Base-by-base conservation (phyloP, 345 rosid species). In the Conringia planisiliqua region DNA sequence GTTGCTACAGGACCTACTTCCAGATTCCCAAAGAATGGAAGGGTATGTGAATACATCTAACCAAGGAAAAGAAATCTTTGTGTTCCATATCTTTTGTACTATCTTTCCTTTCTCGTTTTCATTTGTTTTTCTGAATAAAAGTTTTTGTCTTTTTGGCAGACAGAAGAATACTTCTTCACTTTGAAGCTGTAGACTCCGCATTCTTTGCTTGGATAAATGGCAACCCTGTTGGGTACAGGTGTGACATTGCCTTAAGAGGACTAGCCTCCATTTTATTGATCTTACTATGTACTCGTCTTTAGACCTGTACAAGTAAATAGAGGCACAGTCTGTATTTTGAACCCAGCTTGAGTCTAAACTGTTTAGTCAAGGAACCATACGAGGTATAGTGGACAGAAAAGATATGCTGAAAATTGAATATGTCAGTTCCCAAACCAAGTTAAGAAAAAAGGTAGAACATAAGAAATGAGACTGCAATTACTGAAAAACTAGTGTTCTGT, bases 141-240 rank as follows among this genome's bases (percentile, higher is more conserved):
- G 5, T 1, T 9, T 60, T 9, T 18, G 13, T 70, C n/a, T 29
- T 72, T 68, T 67, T 79, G 73, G 60, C 86, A 95, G 99, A 92
- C 78, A 90, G 97, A 36, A 86, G 99, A 86, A 86, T 95, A 76
- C 79, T 92, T 72, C 81, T 95, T 85, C 99, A 95, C 81, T 95
- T 95, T 81, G 97, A 92, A 84, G 99, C 89, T 66, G 97, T 90
- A 74, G 99, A 95, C 83, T 95, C 99, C 56, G 99, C 99, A 30
- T 92, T 92, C 76, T 89, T 82, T 74, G 91, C 87, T 66, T 95
- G 97, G 99, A 61, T 95, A 59, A 92, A 95, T 79, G 99, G 97
- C 55, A 82, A 83, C 16, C 86, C 85, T 38, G 87, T 92, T 70
- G 99, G 99, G 62, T 95, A 95, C 75, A 95, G 99, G 99, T 92